Percentiles rank a stretch among this genome's conserved stretches.
Evolutionary conservation across 2,329 filamentous ascomycete species (phyloP).

Genomic region (Hortaea werneckii): DNA sequence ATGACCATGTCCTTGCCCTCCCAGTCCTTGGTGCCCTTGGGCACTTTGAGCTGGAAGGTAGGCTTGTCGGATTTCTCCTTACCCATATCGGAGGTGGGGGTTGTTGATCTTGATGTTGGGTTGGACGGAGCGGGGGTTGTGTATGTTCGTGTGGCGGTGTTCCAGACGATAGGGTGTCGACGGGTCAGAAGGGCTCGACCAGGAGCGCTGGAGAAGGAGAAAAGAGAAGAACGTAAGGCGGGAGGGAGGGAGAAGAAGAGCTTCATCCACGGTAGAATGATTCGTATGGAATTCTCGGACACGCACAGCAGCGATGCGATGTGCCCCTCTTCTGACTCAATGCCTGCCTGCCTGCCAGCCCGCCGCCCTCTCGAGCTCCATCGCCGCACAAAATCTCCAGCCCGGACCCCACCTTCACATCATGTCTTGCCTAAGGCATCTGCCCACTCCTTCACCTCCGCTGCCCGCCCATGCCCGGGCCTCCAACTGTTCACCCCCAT

Average conservation of each 20-base stretch:
- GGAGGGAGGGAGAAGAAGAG: background rate
- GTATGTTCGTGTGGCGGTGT: background rate
- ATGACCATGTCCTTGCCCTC: slow-evolving; percentile 68
- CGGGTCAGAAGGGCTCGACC: background rate
- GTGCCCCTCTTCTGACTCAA: background rate
- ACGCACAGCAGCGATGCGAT: too few relatives aligned
- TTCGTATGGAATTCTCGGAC: too few relatives aligned
- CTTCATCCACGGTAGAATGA: background rate
- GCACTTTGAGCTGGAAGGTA: slow-evolving; percentile 64
- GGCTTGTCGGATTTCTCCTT: slow-evolving; percentile 32
- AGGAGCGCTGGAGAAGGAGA: background rate
- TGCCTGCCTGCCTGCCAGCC: background rate
- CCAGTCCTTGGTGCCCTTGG: slow-evolving; percentile 87
- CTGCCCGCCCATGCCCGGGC: background rate
- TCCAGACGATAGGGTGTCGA: too few relatives aligned
- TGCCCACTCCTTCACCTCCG: background rate
- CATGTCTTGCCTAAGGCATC: background rate
- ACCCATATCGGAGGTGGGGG: slow-evolving; percentile 31
- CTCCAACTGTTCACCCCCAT: background rate
- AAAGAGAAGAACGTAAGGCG: background rate
- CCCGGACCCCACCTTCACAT: background rate
- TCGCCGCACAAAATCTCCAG: background rate
- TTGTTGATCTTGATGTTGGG: slow-evolving; percentile 1
- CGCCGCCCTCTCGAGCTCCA: background rate
- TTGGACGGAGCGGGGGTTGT: background rate